Evolutionary conservation across 2,329 filamentous ascomycete genomes (phyloP).

Genomic region (Erysiphe neolycopersici): DNA sequence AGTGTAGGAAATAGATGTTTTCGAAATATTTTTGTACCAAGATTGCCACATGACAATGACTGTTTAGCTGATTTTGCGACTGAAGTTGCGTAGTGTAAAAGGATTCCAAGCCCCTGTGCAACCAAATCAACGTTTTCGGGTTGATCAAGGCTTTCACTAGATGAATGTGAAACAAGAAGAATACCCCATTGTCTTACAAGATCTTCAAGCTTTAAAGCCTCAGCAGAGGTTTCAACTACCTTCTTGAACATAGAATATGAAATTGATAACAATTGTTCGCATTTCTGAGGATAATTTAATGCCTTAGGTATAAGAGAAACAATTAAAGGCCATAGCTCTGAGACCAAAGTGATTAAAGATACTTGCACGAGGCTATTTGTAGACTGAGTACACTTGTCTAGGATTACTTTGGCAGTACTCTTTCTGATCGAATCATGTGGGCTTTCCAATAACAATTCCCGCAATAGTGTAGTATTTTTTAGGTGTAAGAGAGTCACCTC

Average conservation of each 20-base stretch:
- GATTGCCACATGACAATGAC: slow-evolving; percentile 12
- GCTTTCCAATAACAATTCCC: slow-evolving; percentile 19
- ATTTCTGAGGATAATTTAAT: slow-evolving; percentile 6
- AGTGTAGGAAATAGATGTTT: slow-evolving; percentile 34
- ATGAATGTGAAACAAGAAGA: slow-evolving; percentile 16
- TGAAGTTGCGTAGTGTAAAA: slow-evolving; percentile 13
- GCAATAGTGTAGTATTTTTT: slow-evolving; percentile 15
- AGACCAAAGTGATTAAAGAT: slow-evolving; percentile 16
- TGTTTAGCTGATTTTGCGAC: slow-evolving; percentile 9
- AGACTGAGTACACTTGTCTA: slow-evolving; percentile 10
- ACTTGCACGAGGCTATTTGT: slow-evolving; percentile 10
- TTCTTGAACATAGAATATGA: slow-evolving; percentile 17
- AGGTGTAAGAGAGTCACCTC: slow-evolving; percentile 15
- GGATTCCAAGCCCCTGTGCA: slow-evolving; percentile 15
- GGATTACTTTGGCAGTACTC: slow-evolving; percentile 10
- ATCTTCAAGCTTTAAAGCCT: slow-evolving; percentile 7
- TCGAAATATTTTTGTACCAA: slow-evolving; percentile 28
- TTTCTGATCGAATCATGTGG: slow-evolving; percentile 12
- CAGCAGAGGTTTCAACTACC: slow-evolving; percentile 13
- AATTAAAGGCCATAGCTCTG: slow-evolving; percentile 21
- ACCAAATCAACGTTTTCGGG: slow-evolving; percentile 12
- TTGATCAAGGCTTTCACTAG: slow-evolving; percentile 16
- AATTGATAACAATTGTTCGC: slow-evolving; percentile 16
- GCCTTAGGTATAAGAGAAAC: slow-evolving; percentile 8
- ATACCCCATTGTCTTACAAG: slow-evolving; percentile 11